Percentiles rank a stretch among this genome's conserved stretches.
phyloP scores from a whole-genome alignment of 306 rosid genomes.

The Prunus salicina region DNA sequence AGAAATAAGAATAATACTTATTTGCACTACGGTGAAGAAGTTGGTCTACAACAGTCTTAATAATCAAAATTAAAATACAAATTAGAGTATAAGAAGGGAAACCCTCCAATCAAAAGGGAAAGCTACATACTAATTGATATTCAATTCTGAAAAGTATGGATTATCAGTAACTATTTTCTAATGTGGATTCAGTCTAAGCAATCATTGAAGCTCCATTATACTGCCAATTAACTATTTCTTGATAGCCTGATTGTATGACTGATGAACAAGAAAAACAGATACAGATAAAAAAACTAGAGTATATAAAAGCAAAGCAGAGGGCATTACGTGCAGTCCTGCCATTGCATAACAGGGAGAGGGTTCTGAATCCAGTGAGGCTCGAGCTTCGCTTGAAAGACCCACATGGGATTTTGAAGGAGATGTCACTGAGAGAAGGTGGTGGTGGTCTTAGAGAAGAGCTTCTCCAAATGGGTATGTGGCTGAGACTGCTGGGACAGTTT shows the following conservation, averaged over 20 bases:
- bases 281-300: not conserved
- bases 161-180: not conserved
- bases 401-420: constrained; percentile 37
- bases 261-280: not conserved
- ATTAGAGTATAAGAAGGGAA: not conserved
- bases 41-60: not conserved
- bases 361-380: constrained; percentile 33
- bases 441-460: constrained; percentile 27
- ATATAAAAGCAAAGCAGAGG: not conserved
- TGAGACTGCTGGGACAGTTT: constrained; percentile 3
- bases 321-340: constrained; percentile 93
- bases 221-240: not conserved
- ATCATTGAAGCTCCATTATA: not conserved
- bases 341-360: constrained; percentile 77
- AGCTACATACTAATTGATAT: too few species aligned
- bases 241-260: not conserved
- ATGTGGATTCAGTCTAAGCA: not conserved
- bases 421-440: constrained; percentile 19
- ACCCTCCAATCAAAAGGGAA: not conserved
- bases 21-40: not conserved
- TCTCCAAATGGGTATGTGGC: constrained; percentile 18
- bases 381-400: constrained; percentile 36
- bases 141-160: not conserved
- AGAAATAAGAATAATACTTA: too few species aligned
- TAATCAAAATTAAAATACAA: not conserved